Percentiles rank a stretch among this genome's conserved stretches.
These are phyloP conservation scores for Prunus yedoensis DNA, from an alignment of 331 rosid species.

Conservation along the genomic window DNA sequence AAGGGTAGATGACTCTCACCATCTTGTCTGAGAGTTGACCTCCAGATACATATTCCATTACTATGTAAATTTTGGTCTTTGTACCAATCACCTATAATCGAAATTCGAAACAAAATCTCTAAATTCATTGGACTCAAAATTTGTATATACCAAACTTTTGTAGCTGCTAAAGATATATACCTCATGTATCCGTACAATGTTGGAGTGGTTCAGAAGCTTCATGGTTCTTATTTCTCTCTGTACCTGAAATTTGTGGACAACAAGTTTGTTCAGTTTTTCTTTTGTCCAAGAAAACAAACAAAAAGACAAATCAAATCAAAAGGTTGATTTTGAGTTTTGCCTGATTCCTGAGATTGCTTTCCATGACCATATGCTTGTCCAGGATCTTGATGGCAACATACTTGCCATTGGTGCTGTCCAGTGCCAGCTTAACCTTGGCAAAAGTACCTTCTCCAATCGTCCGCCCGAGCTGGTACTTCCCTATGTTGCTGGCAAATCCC, in stretches of 20 bases:
- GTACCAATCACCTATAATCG: conserved; percentile 45
- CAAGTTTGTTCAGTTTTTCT: background rate
- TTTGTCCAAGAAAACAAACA: background rate
- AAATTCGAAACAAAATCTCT: background rate
- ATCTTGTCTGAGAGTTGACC: conserved; percentile 70
- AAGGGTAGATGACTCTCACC: conserved; percentile 42
- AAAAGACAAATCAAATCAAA: background rate
- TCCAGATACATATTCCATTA: conserved; percentile 69
- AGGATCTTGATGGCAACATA: conserved; percentile 67
- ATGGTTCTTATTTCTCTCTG: conserved; percentile 78
- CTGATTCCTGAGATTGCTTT: conserved; percentile 62
- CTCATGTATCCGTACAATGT: conserved; percentile 75
- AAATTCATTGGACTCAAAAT: background rate
- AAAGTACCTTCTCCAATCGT: conserved; percentile 81
- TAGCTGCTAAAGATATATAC: conserved; percentile 16
- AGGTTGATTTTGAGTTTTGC: conserved; percentile 25
- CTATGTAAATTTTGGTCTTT: conserved; percentile 72
- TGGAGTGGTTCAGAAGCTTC: conserved; percentile 76
- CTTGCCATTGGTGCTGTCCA: conserved; percentile 42
- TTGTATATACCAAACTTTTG: background rate
- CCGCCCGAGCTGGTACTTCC: conserved; percentile 57
- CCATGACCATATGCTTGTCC: conserved; percentile 67
- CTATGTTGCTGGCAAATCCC: conserved; percentile 51
- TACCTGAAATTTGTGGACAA: conserved; percentile 48
- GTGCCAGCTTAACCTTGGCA: conserved; percentile 74